Conservation (phyloP, 805 yeast genomes). For the Cephaloascus fragrans region DNA sequence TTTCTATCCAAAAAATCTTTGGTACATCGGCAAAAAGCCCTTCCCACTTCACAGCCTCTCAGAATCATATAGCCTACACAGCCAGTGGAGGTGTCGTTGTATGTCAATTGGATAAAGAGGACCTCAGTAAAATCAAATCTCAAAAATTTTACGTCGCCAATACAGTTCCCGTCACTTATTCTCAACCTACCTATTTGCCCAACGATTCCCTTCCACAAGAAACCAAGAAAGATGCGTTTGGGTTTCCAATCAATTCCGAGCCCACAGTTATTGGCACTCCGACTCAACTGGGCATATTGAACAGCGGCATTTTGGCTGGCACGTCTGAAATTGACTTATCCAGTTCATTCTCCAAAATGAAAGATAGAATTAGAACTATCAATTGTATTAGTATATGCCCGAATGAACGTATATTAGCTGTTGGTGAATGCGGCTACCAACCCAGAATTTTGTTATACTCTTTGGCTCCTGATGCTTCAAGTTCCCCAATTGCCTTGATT, state of each 20-base stretch:
- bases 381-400: slow-evolving; percentile 53
- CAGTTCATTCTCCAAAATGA: slow-evolving; percentile 10
- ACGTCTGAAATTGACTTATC: slow-evolving; percentile 2
- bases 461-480: slow-evolving; percentile 35
- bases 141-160: slow-evolving; percentile 49
- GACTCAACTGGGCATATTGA: slow-evolving; percentile 4
- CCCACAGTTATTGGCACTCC: slow-evolving; percentile 14
- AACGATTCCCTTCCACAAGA: slow-evolving; percentile 4
- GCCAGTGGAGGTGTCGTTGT: slow-evolving; percentile 58
- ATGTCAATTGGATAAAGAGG: slow-evolving; percentile 16
- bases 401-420: slow-evolving; percentile 43
- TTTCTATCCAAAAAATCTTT: slow-evolving; percentile 13
- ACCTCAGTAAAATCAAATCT: slow-evolving; percentile 8
- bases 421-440: slow-evolving; percentile 63
- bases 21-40: slow-evolving; percentile 39
- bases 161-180: slow-evolving; percentile 11
- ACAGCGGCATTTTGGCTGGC: slow-evolving; percentile 8
- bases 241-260: slow-evolving; percentile 18
- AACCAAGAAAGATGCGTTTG: slow-evolving; percentile 19
- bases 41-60: slow-evolving; percentile 29
- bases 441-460: slow-evolving; percentile 58
- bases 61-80: slow-evolving; percentile 36
- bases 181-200: slow-evolving; percentile 15
- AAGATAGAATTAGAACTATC: slow-evolving; percentile 38
- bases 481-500: slow-evolving; percentile 42